Conservation (phyloP, 495 filamentous ascomycete genomes). For the Lindgomyces ingoldianus region DNA sequence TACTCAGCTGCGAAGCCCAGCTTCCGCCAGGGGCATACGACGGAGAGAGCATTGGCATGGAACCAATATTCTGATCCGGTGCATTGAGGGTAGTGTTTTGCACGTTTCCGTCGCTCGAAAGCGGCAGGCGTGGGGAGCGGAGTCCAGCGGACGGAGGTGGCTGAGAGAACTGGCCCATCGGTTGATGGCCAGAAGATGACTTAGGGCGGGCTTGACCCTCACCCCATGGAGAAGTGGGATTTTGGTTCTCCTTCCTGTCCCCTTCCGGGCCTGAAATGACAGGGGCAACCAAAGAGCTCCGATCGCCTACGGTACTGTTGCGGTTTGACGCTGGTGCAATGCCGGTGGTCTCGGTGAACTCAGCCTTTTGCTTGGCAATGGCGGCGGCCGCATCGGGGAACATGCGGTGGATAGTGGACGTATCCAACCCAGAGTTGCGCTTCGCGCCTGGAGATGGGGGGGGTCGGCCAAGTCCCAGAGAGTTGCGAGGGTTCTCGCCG, state of each 20-base stretch:
- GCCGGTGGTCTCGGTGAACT: slow-evolving; percentile 92
- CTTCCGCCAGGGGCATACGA: slow-evolving; percentile 74
- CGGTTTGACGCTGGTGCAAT: slow-evolving; percentile 87
- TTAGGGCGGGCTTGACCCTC: slow-evolving; percentile 73
- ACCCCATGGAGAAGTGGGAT: slow-evolving; percentile 78
- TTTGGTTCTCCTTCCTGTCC: slow-evolving; percentile 43
- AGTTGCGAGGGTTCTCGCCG: slow-evolving; percentile 76
- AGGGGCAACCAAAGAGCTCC: slow-evolving; percentile 75
- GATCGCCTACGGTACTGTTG: slow-evolving; percentile 84
- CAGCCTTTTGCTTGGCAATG: slow-evolving; percentile 94
- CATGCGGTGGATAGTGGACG: slow-evolving; percentile 97
- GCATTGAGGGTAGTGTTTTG: slow-evolving; percentile 82
- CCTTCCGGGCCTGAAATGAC: slow-evolving; percentile 68
- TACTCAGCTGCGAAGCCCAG: slow-evolving; percentile 99
- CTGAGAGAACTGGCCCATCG: slow-evolving; percentile 97
- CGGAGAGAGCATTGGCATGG: slow-evolving; percentile 84
- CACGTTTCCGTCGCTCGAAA: slow-evolving; percentile 65
- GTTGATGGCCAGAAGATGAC: slow-evolving; percentile 80
- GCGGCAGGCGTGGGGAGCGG: slow-evolving; percentile 72
- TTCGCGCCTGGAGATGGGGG: slow-evolving; percentile 78
- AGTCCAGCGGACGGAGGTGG: slow-evolving; percentile 75
- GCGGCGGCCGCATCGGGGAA: slow-evolving; percentile 97
- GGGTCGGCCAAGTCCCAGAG: slow-evolving; percentile 66
- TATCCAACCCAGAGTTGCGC: slow-evolving; percentile 87
- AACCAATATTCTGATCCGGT: slow-evolving; percentile 63